phyloP scores from a whole-genome alignment of 352 stramenopile genomes.

The Discostella stelligera region DNA sequence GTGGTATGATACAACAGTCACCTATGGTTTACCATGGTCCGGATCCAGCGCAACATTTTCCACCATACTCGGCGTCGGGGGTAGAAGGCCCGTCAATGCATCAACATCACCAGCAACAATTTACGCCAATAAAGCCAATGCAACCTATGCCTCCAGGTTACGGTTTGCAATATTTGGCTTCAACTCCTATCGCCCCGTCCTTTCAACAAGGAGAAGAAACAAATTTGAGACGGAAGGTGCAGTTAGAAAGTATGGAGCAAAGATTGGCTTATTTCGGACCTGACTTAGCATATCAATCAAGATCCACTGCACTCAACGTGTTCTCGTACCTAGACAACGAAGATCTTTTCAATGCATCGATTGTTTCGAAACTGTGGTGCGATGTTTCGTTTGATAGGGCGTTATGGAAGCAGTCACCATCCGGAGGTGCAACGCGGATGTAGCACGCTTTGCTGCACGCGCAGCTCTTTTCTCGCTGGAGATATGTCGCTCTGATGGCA shows the following conservation, averaged over 20 bases:
- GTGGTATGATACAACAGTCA: slow-evolving; percentile 28
- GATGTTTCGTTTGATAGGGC: slow-evolving; percentile 62
- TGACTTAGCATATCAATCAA: slow-evolving; percentile 46
- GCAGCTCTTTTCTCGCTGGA: background rate
- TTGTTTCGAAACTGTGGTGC: slow-evolving; percentile 74
- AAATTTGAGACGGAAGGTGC: slow-evolving; percentile 17
- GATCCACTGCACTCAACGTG: slow-evolving; percentile 57
- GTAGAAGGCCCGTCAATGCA: slow-evolving; percentile 9
- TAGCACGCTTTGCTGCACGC: background rate
- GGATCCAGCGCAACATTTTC: background rate
- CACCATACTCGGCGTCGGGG: slow-evolving; percentile 25
- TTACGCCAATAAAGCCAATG: slow-evolving; percentile 6
- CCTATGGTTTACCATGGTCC: slow-evolving; percentile 27
- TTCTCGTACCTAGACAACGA: slow-evolving; percentile 73
- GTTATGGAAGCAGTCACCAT: slow-evolving; percentile 41
- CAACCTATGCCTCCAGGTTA: slow-evolving; percentile 2
- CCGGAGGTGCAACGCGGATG: background rate
- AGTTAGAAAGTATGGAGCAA: slow-evolving; percentile 31
- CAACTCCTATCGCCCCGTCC: slow-evolving; percentile 19
- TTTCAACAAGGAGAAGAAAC: slow-evolving; percentile 27
- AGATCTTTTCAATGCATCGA: slow-evolving; percentile 71
- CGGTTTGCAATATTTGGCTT: slow-evolving; percentile 1
- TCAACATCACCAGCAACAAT: slow-evolving; percentile 1
- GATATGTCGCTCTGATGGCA: background rate
- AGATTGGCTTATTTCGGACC: slow-evolving; percentile 59